Base-by-base conservation (phyloP, 257 asterid genomes). In the Solanum etuberosum region DNA sequence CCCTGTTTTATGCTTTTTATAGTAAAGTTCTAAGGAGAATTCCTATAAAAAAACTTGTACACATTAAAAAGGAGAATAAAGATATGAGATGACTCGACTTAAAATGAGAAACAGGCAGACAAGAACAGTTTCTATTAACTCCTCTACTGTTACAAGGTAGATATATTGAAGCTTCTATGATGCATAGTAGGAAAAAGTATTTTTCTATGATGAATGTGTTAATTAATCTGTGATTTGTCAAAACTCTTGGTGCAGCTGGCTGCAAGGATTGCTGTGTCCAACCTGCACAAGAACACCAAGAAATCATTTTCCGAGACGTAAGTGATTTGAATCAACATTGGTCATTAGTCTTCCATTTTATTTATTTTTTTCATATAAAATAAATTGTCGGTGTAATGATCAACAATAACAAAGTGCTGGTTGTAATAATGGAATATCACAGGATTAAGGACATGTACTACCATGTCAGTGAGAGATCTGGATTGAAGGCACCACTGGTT, bases 231-330 rank as follows among this genome's bases (percentile, higher is more conserved):
- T 81, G 16, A 29, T 46, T 48, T 81, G 27, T 81, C 42, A 9
- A 80, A 80, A 29, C 67, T 46, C 29, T 29, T 81, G 68, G 3
- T 85, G 87, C 94, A 97, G 99, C 90, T 97, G 95, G 99, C 99
- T 63, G 99, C 99, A 29, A 94, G 99, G 95, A 96, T 97, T 93
- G 99, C 98, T 16, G 99, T 97, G 87, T 97, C 99, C 13, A 96
- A 97, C 92, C 96, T 97, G 77, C 99, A 97, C 91, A 97, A 96
- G 92, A 97, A 93, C 88, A 97, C 99, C 1, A 96, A 96, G 95
- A 94, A 97, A 88, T 97, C 95, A 3, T 97, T 97, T 92, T 97
- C 99, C 14, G 99, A 97, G 88, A 95, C 99, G 99, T 96, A 92
- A 93, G 98, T 87, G 31, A 35, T 76, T 65, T 68, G 67, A 87